Conservation (phyloP, 1,139 yeast species). For the Blastobotrys capitulatus region DNA sequence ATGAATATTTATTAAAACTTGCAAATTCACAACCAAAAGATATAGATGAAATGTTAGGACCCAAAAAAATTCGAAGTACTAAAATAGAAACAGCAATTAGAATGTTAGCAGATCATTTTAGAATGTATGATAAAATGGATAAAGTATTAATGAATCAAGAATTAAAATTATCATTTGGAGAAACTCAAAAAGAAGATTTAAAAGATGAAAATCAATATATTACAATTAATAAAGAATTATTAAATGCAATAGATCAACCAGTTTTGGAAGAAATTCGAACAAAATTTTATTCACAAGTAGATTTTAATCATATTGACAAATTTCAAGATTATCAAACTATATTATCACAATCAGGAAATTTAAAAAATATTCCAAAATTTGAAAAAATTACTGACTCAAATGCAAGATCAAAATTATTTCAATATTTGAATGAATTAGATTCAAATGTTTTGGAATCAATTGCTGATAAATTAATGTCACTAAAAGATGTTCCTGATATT, state of each 20-base stretch:
- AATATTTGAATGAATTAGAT: conserved; percentile 4
- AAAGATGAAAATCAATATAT: too few relatives aligned
- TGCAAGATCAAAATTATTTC: neutral
- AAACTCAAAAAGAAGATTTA: too few relatives aligned
- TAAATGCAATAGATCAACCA: neutral
- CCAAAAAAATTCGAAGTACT: conserved; percentile 19
- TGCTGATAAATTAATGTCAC: conserved; percentile 17
- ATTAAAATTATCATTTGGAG: conserved; percentile 12
- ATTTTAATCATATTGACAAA: too few relatives aligned
- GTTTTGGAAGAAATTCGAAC: neutral
- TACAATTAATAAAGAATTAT: neutral
- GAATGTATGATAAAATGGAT: conserved; percentile 26
- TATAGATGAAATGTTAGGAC: conserved; percentile 22
- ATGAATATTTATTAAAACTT: neutral
- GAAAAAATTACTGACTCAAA: too few relatives aligned
- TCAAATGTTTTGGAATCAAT: conserved; percentile 8
- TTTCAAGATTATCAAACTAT: too few relatives aligned
- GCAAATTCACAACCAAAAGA: conserved; percentile 12
- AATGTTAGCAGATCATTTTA: conserved; percentile 27
- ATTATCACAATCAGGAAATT: too few relatives aligned
- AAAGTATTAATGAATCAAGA: conserved; percentile 20
- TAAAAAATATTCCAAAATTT: too few relatives aligned
- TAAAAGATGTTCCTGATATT: conserved; percentile 23
- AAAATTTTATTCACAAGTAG: neutral
- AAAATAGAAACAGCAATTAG: conserved; percentile 27